Evolutionary conservation across 2,329 filamentous ascomycete species (phyloP), one percentile per base, ranked within the genome.

Genomic region (Tolypocladium capitatum): DNA sequence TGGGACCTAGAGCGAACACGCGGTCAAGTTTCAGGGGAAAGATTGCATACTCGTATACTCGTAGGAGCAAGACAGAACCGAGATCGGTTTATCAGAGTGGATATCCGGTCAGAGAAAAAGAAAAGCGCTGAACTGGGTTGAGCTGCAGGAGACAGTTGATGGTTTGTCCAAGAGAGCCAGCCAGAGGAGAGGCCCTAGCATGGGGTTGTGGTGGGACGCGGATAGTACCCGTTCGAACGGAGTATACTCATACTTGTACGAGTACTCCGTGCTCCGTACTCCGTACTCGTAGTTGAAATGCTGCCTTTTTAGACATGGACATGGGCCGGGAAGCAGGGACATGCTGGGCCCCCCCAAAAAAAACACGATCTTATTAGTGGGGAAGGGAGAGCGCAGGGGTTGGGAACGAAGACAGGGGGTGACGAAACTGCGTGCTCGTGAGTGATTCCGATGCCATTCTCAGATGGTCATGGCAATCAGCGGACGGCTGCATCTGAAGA

Each of bases 61-160:
- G 24, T 18, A 13, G 4, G 6, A 28, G 35, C 36, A 40, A 5
- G 13, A 21, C 36, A 27, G 20, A 40, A 27, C 36, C 21, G 36
- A 40, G 13, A 40, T 24, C 13, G n/a, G 6, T 38, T 38, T 30
- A 30, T 18, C 38, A 42, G 38, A 13, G 30, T 38, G 24, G 44
- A 38, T 5, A 36, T 41, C 14, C 46, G 46, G 46, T 47, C 40
- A 30, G 40, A 41, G 46, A 47, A 47, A 47, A 47, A 47, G 46
- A 43, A 47, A 47, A 28, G 21, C 20, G 33, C 5, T 33, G n/a
- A 21, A 20, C 45, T 33, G 5, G 35, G 30, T 41, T 24, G 35
- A 43, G 38, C 24, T 43, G 46, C 32, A 47, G 46, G 28, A 34
- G 36, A 18, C 32, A 28, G 43, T 42, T 28, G 21, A 24, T 42